Evolutionary conservation across 2,329 filamentous ascomycete genomes (phyloP), one percentile per base, ranked within the genome.

Genomic region (Aspergillus sp.): DNA sequence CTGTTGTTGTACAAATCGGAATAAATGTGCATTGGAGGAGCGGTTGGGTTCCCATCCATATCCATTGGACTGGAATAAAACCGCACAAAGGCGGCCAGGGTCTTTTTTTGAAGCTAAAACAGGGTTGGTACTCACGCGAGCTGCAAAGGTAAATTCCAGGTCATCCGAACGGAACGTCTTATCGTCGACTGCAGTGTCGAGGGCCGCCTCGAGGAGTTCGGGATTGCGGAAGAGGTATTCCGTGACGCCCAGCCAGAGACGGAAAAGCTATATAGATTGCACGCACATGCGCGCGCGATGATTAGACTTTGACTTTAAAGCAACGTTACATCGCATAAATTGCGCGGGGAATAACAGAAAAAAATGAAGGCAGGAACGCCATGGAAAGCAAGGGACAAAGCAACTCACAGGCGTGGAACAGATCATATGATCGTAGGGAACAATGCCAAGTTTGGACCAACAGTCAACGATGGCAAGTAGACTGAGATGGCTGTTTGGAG

Each of bases 361-460:
- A 10, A 30, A 15, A 51, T 8, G 21, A 39, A 15, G 23, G 30
- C 32, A 13, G 32, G 10, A 36, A 36, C 32, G 32, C 32, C 32
- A 36, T 36, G 32, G 32, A 36, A 36, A 13, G 32, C 32, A 36
- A 36, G 32, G 32, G 32, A 36, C 32, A 13, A 36, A 36, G 12
- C 38, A 79, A 79, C 84, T 74, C 72, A 88, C 86, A 52, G 95
- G 95, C 41, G 95, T 99, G 57, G 92, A 97, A 81, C 95, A 99
- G 68, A 99, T 96, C 93, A 99, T 99, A 81, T 99, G 96, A 78
- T 99, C 94, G 76, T 99, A 99, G 0, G 95, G 95, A 51, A 96
- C 90, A 70, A 97, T 99, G 36, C 88, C 90, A 49, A 98, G 84
- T 67, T 91, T 91, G 73, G 91, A 95, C 95, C 95, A 99, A 79